Conservation (phyloP, 768 basidiomycete species). For the Phylloporus arenicola region DNA sequence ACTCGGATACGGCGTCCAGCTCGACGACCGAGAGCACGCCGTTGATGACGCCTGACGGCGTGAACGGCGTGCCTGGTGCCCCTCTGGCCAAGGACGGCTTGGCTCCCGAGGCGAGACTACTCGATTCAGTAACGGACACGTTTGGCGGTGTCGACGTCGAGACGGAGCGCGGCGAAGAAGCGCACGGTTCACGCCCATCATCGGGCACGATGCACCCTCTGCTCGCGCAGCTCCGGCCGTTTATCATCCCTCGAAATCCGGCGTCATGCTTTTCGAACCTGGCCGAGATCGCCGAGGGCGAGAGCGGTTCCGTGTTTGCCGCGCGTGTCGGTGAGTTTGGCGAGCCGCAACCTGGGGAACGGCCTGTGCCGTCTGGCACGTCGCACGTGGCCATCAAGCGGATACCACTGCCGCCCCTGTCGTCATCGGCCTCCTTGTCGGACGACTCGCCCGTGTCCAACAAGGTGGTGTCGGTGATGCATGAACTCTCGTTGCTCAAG, state of each 20-base stretch:
- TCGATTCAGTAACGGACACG: constrained; percentile 33
- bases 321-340: constrained; percentile 30
- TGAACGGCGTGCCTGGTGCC: constrained; percentile 1
- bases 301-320: constrained; percentile 65
- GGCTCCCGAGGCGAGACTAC: constrained; percentile 22
- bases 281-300: constrained; percentile 78
- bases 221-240: constrained; percentile 47
- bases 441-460: constrained; percentile 38
- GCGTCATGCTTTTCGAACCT: constrained; percentile 59
- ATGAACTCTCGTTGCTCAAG: constrained; percentile 57
- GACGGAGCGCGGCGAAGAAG: constrained; percentile 5
- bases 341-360: constrained; percentile 6
- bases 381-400: constrained; percentile 74
- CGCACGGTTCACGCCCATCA: background rate
- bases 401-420: constrained; percentile 49
- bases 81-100: constrained; percentile 6
- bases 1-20: constrained; percentile 33
- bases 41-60: constrained; percentile 16
- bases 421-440: constrained; percentile 12
- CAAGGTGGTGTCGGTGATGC: constrained; percentile 59
- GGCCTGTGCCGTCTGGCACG: constrained; percentile 21
- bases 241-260: constrained; percentile 65
- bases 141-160: constrained; percentile 32
- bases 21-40: constrained; percentile 25
- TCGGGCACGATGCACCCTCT: constrained; percentile 13